A percentile compares a stretch with the other conserved stretches of the same genome.
Evolutionary conservation across 805 yeast species (phyloP).

Genomic region (Starmerella roubikii): DNA sequence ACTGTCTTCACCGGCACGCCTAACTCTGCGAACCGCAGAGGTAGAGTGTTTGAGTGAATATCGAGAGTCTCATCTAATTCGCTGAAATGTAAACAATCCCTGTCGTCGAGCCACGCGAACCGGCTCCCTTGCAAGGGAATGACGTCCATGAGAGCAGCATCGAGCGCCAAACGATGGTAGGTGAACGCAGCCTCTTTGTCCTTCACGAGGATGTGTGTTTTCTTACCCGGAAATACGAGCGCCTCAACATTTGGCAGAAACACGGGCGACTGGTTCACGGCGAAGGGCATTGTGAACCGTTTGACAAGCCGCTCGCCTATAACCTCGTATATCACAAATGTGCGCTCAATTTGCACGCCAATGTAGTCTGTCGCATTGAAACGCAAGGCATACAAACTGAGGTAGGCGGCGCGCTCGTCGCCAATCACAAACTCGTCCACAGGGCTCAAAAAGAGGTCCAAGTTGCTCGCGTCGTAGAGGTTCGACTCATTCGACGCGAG

Average conservation of each 20-base stretch:
- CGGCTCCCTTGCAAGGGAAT: neutral
- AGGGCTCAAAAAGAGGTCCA: neutral
- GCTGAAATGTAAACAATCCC: slow-evolving; percentile 4
- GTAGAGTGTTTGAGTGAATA: slow-evolving; percentile 3
- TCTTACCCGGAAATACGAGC: slow-evolving; percentile 12
- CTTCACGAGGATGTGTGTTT: slow-evolving; percentile 10
- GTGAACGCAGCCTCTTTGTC: slow-evolving; percentile 2
- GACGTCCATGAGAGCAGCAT: slow-evolving; percentile 4
- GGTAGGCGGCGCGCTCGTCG: neutral
- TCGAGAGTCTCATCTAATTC: slow-evolving; percentile 2
- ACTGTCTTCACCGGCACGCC: neutral
- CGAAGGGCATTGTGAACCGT: slow-evolving; percentile 13
- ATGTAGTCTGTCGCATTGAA: slow-evolving; percentile 25
- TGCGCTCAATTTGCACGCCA: slow-evolving; percentile 13
- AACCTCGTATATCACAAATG: slow-evolving; percentile 14
- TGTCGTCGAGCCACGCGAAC: slow-evolving; percentile 11
- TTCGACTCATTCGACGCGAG: neutral
- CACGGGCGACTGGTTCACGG: slow-evolving; percentile 13
- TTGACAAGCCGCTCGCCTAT: slow-evolving; percentile 7
- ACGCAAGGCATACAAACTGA: slow-evolving; percentile 5
- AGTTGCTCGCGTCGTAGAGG: neutral
- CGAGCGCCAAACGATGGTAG: slow-evolving; percentile 8
- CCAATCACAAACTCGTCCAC: neutral
- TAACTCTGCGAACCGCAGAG: slow-evolving; percentile 1
- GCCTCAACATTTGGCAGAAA: slow-evolving; percentile 1